Conservation (phyloP, 225 moss, liverwort and hornwort species). For the Bryoerythrophyllum caledonicum region DNA sequence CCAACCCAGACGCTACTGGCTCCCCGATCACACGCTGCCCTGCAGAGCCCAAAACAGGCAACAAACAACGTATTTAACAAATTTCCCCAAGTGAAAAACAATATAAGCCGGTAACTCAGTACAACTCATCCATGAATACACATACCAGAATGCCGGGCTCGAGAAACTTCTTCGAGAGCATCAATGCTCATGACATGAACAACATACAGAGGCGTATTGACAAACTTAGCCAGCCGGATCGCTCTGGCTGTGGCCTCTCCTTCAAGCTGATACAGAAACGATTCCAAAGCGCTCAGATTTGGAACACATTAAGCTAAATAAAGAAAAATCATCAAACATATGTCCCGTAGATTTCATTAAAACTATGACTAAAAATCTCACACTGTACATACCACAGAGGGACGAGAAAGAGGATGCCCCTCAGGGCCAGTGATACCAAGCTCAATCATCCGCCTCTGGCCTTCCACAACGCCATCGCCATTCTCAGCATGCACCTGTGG, state of each 20-base stretch:
- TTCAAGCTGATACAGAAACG: constrained; percentile 67
- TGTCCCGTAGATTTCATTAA: too few relatives aligned
- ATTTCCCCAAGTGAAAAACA: constrained; percentile 1
- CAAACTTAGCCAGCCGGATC: constrained; percentile 82
- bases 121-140: constrained; percentile 9
- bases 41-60: constrained; percentile 37
- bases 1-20: constrained; percentile 88
- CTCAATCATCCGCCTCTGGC: constrained; percentile 75
- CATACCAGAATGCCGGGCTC: constrained; percentile 85
- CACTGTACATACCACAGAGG: constrained; percentile 64
- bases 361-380: constrained; percentile 1
- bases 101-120: constrained; percentile 1
- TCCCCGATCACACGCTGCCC: constrained; percentile 96
- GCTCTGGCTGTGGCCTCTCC: constrained; percentile 97
- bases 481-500: constrained; percentile 99
- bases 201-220: constrained; percentile 89
- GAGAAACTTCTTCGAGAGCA: constrained; percentile 90
- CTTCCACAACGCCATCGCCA: constrained; percentile 95
- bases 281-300: constrained; percentile 8
- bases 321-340: too few relatives aligned
- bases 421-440: constrained; percentile 92
- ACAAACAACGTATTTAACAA: not conserved
- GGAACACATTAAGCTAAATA: too few relatives aligned
- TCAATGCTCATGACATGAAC: constrained; percentile 99
- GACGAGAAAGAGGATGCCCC: constrained; percentile 95